Evolutionary conservation across 192 early-diverging fungal species (phyloP).

Genomic region (Backusella australiensis): DNA sequence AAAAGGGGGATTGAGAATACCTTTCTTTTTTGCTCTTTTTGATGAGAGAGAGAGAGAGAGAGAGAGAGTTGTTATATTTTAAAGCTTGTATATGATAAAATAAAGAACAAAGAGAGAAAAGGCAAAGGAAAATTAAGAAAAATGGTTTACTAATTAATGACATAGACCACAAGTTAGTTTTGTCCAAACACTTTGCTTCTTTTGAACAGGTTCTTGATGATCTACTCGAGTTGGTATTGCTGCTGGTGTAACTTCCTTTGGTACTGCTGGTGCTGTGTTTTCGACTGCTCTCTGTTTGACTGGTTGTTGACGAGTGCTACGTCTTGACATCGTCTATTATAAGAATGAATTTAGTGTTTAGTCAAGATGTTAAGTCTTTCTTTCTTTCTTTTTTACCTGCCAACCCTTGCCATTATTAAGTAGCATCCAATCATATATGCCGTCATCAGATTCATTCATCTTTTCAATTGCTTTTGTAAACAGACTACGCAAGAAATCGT

Average conservation of each 20-base stretch:
- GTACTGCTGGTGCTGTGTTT: background rate
- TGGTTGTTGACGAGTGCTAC: constrained; percentile 19
- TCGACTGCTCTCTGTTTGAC: background rate
- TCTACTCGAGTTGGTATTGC: constrained; percentile 2
- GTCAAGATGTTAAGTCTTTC: background rate
- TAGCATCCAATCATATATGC: constrained; percentile 93
- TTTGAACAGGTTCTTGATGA: background rate
- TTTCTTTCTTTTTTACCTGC: constrained; percentile 28
- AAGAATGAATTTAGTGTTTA: background rate
- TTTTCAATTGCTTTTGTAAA: constrained; percentile 78
- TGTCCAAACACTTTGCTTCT: constrained; percentile 1
- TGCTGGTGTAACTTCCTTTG: background rate
- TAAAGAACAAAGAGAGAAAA: background rate
- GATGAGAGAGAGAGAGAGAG: background rate
- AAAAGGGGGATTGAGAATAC: background rate
- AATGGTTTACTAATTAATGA: constrained; percentile 6
- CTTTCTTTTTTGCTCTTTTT: background rate
- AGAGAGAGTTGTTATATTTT: background rate
- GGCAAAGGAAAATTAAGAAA: background rate
- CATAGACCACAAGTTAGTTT: constrained; percentile 27
- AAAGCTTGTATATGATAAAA: background rate
- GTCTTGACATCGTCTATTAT: constrained; percentile 27
- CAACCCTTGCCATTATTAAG: constrained; percentile 57
- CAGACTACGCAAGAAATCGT: constrained; percentile 85
- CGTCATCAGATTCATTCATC: constrained; percentile 79